Evolutionary conservation across 148 eudicot species (phyloP), one percentile per base, ranked within the genome.

Genomic region (Rhododendron simsii): DNA sequence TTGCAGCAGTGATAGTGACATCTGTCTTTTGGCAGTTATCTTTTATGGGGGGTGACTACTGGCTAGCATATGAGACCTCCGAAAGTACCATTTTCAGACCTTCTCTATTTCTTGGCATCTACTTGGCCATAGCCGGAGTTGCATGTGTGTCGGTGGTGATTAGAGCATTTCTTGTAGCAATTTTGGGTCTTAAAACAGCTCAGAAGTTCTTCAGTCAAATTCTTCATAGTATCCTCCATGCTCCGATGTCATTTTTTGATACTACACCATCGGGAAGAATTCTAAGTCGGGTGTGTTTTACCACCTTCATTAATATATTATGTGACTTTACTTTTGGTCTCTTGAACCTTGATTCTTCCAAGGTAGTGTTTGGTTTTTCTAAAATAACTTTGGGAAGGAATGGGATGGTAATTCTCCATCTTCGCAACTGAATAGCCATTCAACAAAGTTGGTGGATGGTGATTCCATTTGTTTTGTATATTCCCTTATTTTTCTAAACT

Each of bases 191-290:
- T 35, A 90, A 89, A 85, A 91, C 95, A 18, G 86, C 93, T 37
- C 95, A 91, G 67, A 90, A 88, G 73, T 94, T 91, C 90, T 94
- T 94, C 82, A 82, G 45, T 39, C 92, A 91, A 84, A 87, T 94
- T 33, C 83, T 91, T 21, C 14, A 71, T 81, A 90, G 94, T 85
- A 90, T 92, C 30, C 83, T 92, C 33, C 94, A 89, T 87, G 96
- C 96, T 88, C 94, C 96, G 4, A 94, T 92, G 93, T 92, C 96
- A 73, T 94, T 91, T 88, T 94, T 91, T 48, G 96, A 94, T 80
- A 92, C 96, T 33, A 94, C 95, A 50, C 95, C 95, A 61, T 94
- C 94, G 2, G 96, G 95, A 87, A 92, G 94, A 90, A 87, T 91
- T 50, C 83, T 94, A 33, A 94, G 87, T 82, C 90, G 96, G 1